Conservation (phyloP, 352 stramenopile species). For the Phytophthora uliginosa region DNA sequence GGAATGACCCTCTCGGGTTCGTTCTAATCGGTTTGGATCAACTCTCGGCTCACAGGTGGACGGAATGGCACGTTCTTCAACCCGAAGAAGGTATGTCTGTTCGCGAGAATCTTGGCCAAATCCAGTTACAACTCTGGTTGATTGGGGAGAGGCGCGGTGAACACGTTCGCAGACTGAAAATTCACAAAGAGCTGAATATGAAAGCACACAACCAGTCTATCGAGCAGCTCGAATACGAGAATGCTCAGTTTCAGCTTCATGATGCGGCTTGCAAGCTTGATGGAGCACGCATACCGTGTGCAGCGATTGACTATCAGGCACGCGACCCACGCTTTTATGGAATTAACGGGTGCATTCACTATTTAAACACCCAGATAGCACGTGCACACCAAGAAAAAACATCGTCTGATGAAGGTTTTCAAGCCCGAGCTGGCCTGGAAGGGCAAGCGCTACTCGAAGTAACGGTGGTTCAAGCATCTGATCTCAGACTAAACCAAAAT, state of each 20-base stretch:
- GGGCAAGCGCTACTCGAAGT: conserved; percentile 72
- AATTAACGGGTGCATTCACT: conserved; percentile 83
- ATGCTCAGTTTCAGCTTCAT: conserved; percentile 68
- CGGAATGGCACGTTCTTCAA: conserved; percentile 60
- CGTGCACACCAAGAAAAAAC: conserved; percentile 63
- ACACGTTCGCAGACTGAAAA: conserved; percentile 53
- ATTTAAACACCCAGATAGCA: conserved; percentile 69
- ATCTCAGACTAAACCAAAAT: conserved; percentile 35
- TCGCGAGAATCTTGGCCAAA: conserved; percentile 56
- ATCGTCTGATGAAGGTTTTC: conserved; percentile 70
- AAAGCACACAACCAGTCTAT: conserved; percentile 73
- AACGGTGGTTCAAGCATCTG: conserved; percentile 50
- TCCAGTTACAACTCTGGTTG: conserved; percentile 64
- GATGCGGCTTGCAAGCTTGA: conserved; percentile 79
- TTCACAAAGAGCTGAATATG: conserved; percentile 60
- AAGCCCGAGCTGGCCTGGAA: conserved; percentile 61
- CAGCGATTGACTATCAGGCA: conserved; percentile 67
- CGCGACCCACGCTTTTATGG: conserved; percentile 81
- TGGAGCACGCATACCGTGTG: conserved; percentile 72
- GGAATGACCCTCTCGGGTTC: conserved; percentile 65
- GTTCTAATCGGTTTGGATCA: conserved; percentile 58
- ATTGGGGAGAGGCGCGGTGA: conserved; percentile 75
- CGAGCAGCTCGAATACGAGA: conserved; percentile 76
- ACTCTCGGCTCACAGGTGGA: conserved; percentile 58
- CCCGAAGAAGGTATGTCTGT: conserved; percentile 56